Conservation (phyloP, 805 yeast genomes). For the Myxozyma geophila region DNA sequence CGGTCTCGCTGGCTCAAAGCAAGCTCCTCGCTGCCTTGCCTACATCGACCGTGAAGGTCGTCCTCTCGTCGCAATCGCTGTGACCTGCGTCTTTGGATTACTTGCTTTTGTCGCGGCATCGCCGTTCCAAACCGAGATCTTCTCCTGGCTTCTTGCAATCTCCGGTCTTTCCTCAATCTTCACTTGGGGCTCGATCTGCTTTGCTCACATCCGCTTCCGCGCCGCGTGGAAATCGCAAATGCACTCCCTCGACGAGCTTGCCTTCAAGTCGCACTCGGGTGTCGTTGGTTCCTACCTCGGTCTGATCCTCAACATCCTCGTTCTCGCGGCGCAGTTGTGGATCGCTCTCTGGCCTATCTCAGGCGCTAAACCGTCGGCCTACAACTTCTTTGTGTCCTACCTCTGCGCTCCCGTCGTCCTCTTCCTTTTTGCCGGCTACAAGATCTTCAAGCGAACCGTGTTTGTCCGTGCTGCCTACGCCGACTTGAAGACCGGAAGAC, state of each 20-base stretch:
- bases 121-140: slow-evolving; percentile 54
- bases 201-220: slow-evolving; percentile 71
- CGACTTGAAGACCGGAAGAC: slow-evolving; percentile 67
- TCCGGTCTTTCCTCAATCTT: slow-evolving; percentile 76
- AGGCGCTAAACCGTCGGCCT: slow-evolving; percentile 48
- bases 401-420: slow-evolving; percentile 53
- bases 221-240: slow-evolving; percentile 65
- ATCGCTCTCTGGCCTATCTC: slow-evolving; percentile 72
- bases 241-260: slow-evolving; percentile 67
- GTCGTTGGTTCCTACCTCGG: slow-evolving; percentile 70
- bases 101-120: slow-evolving; percentile 68
- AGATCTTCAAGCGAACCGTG: slow-evolving; percentile 51
- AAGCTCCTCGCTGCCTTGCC: slow-evolving; percentile 63
- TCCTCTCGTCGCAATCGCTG: slow-evolving; percentile 68
- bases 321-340: slow-evolving; percentile 81
- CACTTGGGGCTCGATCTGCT: slow-evolving; percentile 77
- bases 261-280: slow-evolving; percentile 71
- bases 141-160: slow-evolving; percentile 74
- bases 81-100: slow-evolving; percentile 56
- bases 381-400: slow-evolving; percentile 57
- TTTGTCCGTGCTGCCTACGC: slow-evolving; percentile 55
- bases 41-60: slow-evolving; percentile 79
- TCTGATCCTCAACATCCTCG: slow-evolving; percentile 57
- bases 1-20: slow-evolving; percentile 66
- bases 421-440: slow-evolving; percentile 57